A percentile compares a stretch with the other conserved stretches of the same genome.
Conservation (phyloP, 768 basidiomycete genomes). For the Xerocomellus amylosporus region DNA sequence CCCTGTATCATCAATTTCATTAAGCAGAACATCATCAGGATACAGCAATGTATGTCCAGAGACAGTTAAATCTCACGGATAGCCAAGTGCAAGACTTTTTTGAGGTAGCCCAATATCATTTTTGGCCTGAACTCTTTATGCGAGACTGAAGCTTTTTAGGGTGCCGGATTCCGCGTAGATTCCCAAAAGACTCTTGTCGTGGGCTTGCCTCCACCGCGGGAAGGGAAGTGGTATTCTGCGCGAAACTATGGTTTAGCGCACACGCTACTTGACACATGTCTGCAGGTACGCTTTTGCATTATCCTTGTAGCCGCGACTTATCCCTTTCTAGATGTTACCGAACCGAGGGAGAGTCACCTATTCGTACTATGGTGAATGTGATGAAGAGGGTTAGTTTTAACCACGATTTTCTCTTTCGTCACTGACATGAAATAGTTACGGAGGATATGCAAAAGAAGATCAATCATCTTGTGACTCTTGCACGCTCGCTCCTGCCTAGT, state of each 20-base stretch:
- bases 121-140: neutral
- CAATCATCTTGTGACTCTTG: conserved; percentile 41
- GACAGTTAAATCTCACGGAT: conserved; percentile 40
- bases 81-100: conserved; percentile 45
- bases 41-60: conserved; percentile 42
- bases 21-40: conserved; percentile 31
- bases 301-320: neutral
- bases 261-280: conserved; percentile 36
- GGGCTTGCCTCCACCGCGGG: conserved; percentile 41
- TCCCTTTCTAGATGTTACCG: conserved; percentile 39
- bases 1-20: neutral
- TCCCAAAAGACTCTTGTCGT: conserved; percentile 41
- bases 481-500: conserved; percentile 39
- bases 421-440: conserved; percentile 21
- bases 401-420: neutral
- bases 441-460: conserved; percentile 38
- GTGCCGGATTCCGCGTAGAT: conserved; percentile 41
- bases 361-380: conserved; percentile 20
- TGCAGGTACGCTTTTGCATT: conserved; percentile 30
- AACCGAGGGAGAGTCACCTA: conserved; percentile 35
- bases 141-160: conserved; percentile 23
- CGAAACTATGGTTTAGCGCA: conserved; percentile 45
- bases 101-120: conserved; percentile 30
- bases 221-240: conserved; percentile 34
- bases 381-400: conserved; percentile 21